Evolutionary conservation across 2,329 filamentous ascomycete genomes (phyloP).

Genomic region (Clonostachys rosea): DNA sequence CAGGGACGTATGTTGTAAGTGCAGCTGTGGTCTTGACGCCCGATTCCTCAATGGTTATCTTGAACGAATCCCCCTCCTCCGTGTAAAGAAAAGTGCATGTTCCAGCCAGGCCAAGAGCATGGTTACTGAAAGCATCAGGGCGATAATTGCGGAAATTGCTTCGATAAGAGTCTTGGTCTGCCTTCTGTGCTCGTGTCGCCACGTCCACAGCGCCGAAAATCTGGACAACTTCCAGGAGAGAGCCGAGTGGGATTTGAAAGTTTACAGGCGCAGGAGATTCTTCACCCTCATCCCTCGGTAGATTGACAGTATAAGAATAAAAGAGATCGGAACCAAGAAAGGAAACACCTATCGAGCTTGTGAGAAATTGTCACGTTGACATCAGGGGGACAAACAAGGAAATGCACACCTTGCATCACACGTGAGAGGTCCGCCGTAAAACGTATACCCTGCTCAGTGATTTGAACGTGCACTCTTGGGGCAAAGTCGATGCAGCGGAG

Average conservation of each 20-base stretch:
- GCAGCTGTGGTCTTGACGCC: slow-evolving; percentile 87
- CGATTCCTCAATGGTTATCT: slow-evolving; percentile 80
- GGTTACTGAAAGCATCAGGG: slow-evolving; percentile 75
- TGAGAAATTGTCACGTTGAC: slow-evolving; percentile 2
- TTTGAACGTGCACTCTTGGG: slow-evolving; percentile 60
- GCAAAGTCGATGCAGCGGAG: slow-evolving; percentile 55
- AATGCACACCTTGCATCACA: slow-evolving; percentile 75
- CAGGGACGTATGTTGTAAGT: slow-evolving; percentile 80
- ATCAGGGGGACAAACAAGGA: neutral
- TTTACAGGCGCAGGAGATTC: slow-evolving; percentile 47
- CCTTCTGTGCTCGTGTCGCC: slow-evolving; percentile 49
- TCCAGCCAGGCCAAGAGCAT: slow-evolving; percentile 76
- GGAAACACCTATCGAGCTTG: slow-evolving; percentile 36
- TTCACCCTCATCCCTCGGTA: slow-evolving; percentile 26
- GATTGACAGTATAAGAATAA: slow-evolving; percentile 73
- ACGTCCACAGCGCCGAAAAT: slow-evolving; percentile 87
- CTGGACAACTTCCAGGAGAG: slow-evolving; percentile 88
- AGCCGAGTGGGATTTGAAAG: slow-evolving; percentile 84
- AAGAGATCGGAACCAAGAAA: slow-evolving; percentile 90
- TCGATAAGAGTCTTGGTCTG: slow-evolving; percentile 55
- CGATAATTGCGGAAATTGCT: slow-evolving; percentile 59
- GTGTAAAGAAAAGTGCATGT: slow-evolving; percentile 81
- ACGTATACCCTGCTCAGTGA: slow-evolving; percentile 78
- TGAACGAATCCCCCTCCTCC: slow-evolving; percentile 71
- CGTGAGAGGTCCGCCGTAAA: slow-evolving; percentile 86